Evolutionary conservation across 2,329 filamentous ascomycete genomes (phyloP).

Genomic region (Alternaria brassicae): DNA sequence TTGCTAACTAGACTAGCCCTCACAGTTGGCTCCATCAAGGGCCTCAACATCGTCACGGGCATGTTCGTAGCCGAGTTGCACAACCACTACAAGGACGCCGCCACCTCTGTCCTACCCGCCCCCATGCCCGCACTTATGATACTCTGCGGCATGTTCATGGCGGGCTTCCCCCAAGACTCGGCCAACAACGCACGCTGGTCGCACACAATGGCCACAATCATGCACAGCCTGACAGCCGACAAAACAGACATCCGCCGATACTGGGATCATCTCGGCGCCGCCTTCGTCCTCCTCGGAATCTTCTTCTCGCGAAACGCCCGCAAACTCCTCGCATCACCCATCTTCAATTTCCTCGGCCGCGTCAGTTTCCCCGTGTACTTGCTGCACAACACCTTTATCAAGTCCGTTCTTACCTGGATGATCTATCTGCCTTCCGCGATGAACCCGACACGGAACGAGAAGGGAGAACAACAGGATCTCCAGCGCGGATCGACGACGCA

Average conservation of each 20-base stretch:
- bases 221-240: conserved; percentile 56
- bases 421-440: conserved; percentile 55
- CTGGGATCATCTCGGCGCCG: conserved; percentile 59
- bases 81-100: conserved; percentile 58
- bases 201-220: conserved; percentile 51
- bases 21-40: conserved; percentile 45
- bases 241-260: conserved; percentile 59
- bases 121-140: conserved; percentile 61
- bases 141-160: conserved; percentile 62
- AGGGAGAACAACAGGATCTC: conserved; percentile 46
- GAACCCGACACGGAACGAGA: conserved; percentile 47
- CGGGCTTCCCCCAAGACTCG: conserved; percentile 66
- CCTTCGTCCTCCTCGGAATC: conserved; percentile 59
- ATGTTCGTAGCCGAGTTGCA: conserved; percentile 68
- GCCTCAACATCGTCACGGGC: conserved; percentile 68
- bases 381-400: conserved; percentile 67
- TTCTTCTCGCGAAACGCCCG: conserved; percentile 62
- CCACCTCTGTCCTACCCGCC: conserved; percentile 57
- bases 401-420: conserved; percentile 67
- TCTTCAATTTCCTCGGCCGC: conserved; percentile 68
- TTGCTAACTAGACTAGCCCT: conserved; percentile 39
- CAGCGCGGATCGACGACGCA: conserved; percentile 43
- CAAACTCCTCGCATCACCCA: conserved; percentile 60
- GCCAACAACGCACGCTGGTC: conserved; percentile 65
- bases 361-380: conserved; percentile 71